Evolutionary conservation across 106 monocot genomes (phyloP), one percentile per base, ranked within the genome.

Genomic region (Alisma plantagoaquatica): DNA sequence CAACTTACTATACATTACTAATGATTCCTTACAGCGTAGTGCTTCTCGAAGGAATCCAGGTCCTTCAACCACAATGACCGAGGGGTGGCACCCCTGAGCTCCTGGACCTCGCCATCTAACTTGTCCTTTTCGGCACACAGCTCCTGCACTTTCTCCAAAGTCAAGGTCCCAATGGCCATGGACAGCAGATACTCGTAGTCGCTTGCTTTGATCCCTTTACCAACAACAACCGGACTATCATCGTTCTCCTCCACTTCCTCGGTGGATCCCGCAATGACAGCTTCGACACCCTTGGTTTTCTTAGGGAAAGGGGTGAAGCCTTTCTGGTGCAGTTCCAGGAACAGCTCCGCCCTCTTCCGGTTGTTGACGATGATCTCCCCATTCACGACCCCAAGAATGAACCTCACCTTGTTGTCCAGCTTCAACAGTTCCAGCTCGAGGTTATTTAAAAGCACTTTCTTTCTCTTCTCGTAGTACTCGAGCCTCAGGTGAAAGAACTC

Each of bases 101-200:
- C 67, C 1, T 65, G 70, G 17, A 91, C 67, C 21, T 75, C 77
- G 10, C 22, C 9, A 32, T 75, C 81, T 11, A 75, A 29, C 21
- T 64, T 85, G 4, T 62, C 53, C 49, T 70, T 81, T 1, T 81
- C 80, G 5, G 48, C 72, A 53, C 66, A 70, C 0, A 91, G 65
- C 46, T 78, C 54, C 52, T 81, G 66, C 15, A 78, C 77, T 70
- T 75, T 85, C 48, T 91, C 85, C 19, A 63, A 31, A 0, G 91
- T 91, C 49, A 91, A 70, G 5, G 77, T 70, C 31, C 75, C 84
- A 21, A 85, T 85, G 4, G 81, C 53, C 74, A 91, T 73, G 33
- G 84, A 77, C 8, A 91, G 65, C 23, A 91, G 42, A 43, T 91
- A 91, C 14, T 75, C 84, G 41, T 91, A 91, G 23, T 80, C 85